Percentiles rank a stretch among this genome's conserved stretches.
These are phyloP conservation scores for Pseudogymnoascus sp. DNA, from an alignment of 2,329 filamentous ascomycete genomes.

Conservation along the genomic window DNA sequence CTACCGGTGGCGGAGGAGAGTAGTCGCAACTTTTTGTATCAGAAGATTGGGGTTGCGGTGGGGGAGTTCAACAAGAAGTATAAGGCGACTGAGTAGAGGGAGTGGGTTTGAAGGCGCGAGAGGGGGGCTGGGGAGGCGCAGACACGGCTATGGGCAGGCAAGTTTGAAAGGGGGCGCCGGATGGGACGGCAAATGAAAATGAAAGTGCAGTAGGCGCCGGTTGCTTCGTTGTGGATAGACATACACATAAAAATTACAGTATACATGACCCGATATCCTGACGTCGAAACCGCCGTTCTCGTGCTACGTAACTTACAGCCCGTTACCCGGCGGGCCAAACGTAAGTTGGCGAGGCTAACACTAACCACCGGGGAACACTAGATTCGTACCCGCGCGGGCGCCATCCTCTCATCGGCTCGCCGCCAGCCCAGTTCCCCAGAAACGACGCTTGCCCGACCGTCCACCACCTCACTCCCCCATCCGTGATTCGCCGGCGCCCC, in stretches of 20 bases:
- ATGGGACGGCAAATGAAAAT: background rate
- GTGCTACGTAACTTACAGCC: background rate
- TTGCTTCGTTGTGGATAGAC: background rate
- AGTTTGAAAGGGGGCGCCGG: background rate
- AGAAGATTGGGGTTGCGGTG: conserved; percentile 58
- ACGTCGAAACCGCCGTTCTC: background rate
- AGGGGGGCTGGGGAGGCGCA: background rate
- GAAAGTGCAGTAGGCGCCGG: background rate
- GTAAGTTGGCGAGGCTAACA: background rate
- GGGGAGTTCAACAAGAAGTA: conserved; percentile 60
- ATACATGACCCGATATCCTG: background rate
- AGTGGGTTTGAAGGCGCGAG: background rate
- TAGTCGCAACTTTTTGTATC: conserved; percentile 55
- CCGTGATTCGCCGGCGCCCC: background rate
- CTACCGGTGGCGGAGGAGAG: conserved; percentile 89
- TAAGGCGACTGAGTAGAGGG: conserved; percentile 27
- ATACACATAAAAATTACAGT: conserved; percentile 5
- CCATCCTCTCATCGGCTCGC: background rate
- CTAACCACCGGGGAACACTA: background rate
- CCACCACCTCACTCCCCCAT: background rate
- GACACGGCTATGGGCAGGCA: background rate
- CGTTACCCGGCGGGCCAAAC: background rate
- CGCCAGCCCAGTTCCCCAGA: background rate
- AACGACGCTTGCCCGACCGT: too few species aligned
- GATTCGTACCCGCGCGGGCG: background rate